Evolutionary conservation across 352 stramenopile genomes (phyloP).

Genomic region (Pythium monospermum): DNA sequence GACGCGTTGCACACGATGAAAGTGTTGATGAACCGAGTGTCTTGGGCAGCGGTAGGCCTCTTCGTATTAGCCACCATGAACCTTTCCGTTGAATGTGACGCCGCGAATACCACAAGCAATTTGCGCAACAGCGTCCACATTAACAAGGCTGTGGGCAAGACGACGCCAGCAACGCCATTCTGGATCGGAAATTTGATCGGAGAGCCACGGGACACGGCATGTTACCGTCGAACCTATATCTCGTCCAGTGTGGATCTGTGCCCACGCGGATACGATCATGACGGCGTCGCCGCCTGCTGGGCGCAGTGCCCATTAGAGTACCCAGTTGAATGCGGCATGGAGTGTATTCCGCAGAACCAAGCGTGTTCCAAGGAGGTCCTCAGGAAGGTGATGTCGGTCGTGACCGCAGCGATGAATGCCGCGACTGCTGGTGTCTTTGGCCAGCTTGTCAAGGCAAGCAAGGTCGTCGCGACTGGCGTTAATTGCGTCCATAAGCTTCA

Average conservation of each 20-base stretch:
- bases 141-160: too few species aligned
- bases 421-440: too few species aligned
- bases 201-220: background rate
- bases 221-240: background rate
- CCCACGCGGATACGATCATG: conserved; percentile 24
- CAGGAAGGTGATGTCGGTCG: background rate
- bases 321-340: conserved; percentile 43
- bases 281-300: conserved; percentile 40
- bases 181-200: background rate
- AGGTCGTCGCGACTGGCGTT: too few species aligned
- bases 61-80: too few species aligned
- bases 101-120: background rate
- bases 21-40: too few species aligned
- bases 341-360: conserved; percentile 47
- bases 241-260: background rate
- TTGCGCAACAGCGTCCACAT: conserved; percentile 1
- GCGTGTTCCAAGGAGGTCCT: background rate
- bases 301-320: conserved; percentile 53
- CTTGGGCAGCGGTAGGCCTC: too few species aligned
- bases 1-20: too few species aligned
- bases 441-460: too few species aligned
- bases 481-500: background rate
- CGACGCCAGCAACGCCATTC: too few species aligned
- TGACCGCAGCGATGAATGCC: too few species aligned
- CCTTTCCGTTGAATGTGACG: too few species aligned